phyloP scores from a whole-genome alignment of 2,329 filamentous ascomycete species.

The Septoria petroselini region DNA sequence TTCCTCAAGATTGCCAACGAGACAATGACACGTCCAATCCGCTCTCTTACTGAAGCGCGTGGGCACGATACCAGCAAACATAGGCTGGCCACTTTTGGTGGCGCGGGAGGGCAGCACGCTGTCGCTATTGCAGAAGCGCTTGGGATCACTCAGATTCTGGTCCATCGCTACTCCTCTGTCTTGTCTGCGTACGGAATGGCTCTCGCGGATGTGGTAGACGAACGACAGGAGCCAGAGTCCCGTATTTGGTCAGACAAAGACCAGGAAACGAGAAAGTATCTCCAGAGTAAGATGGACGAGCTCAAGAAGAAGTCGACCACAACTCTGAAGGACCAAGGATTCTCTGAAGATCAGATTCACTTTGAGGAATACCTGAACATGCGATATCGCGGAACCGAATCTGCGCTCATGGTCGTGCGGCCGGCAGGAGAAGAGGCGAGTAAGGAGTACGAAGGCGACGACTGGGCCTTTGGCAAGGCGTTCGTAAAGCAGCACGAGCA shows the following conservation, averaged over 20 bases:
- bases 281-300: slow-evolving; percentile 72
- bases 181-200: slow-evolving; percentile 92
- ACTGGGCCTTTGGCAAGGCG: slow-evolving; percentile 79
- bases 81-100: slow-evolving; percentile 86
- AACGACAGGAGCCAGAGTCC: slow-evolving; percentile 74
- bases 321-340: slow-evolving; percentile 73
- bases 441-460: slow-evolving; percentile 59
- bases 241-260: slow-evolving; percentile 57
- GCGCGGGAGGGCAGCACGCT: slow-evolving; percentile 86
- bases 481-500: slow-evolving; percentile 86
- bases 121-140: slow-evolving; percentile 85
- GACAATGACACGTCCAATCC: slow-evolving; percentile 85
- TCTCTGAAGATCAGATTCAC: slow-evolving; percentile 67
- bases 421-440: slow-evolving; percentile 62
- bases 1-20: slow-evolving; percentile 90
- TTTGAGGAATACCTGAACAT: slow-evolving; percentile 95
- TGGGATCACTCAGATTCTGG: slow-evolving; percentile 78
- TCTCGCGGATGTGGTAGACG: slow-evolving; percentile 86
- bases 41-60: slow-evolving; percentile 86
- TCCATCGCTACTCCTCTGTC: slow-evolving; percentile 85
- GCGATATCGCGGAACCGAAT: slow-evolving; percentile 86
- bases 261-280: slow-evolving; percentile 56
- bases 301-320: slow-evolving; percentile 71
- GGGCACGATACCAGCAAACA: slow-evolving; percentile 89
- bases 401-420: slow-evolving; percentile 82